Evolutionary conservation across 2,329 filamentous ascomycete species (phyloP).

Genomic region (Colletotrichum sp.): DNA sequence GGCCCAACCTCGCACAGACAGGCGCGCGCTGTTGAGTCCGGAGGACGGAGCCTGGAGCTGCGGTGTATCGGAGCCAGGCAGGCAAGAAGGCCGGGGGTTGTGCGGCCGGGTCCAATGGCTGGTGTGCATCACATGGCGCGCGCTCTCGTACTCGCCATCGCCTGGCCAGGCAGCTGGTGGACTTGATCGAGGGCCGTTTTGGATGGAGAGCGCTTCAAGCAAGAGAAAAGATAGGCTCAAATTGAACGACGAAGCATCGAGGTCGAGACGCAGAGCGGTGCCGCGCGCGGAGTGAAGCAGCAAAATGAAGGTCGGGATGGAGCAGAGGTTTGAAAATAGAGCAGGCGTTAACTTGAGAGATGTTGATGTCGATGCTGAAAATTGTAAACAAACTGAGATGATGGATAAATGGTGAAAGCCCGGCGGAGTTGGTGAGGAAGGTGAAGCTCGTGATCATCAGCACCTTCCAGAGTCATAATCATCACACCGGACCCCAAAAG

Average conservation of each 20-base stretch:
- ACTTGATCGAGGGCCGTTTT: background rate
- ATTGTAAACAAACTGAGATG: background rate
- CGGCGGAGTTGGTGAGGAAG: background rate
- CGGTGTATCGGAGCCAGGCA: constrained; percentile 1
- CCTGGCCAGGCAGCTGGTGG: background rate
- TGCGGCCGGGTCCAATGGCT: background rate
- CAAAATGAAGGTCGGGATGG: background rate
- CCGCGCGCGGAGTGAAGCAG: constrained; percentile 21
- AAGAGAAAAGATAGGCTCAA: constrained; percentile 7
- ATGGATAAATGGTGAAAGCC: background rate
- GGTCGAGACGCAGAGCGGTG: constrained; percentile 15
- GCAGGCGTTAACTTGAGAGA: background rate
- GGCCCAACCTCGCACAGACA: constrained; percentile 1
- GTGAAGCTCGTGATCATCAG: background rate
- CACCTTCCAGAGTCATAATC: background rate
- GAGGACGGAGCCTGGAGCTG: background rate
- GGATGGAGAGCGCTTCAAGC: constrained; percentile 11
- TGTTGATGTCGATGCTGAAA: background rate
- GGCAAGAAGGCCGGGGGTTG: background rate
- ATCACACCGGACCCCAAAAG: background rate
- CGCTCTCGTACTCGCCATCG: constrained; percentile 4
- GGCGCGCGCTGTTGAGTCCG: constrained; percentile 11
- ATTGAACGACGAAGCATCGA: background rate
- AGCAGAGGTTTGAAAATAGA: background rate
- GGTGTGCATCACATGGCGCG: constrained; percentile 20